Conservation (phyloP, 495 filamentous ascomycete genomes). For the Oidiodendron maius region DNA sequence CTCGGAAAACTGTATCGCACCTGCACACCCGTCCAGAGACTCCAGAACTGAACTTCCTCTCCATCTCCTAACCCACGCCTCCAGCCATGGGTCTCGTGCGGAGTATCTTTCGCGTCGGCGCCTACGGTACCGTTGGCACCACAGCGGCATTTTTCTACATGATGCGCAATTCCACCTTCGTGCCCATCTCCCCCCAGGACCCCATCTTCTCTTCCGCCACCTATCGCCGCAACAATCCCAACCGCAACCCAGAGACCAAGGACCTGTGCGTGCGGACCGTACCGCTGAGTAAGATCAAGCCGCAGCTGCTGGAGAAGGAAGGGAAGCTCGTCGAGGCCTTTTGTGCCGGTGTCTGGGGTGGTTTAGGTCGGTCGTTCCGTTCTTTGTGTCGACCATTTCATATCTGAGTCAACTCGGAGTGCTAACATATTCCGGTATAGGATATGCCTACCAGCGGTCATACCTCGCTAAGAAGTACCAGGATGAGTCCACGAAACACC, state of each 20-base stretch:
- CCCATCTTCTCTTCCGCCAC: constrained; percentile 52
- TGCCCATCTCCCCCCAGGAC: constrained; percentile 35
- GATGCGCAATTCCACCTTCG: constrained; percentile 22
- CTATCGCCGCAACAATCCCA: constrained; percentile 55
- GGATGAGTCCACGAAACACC: constrained; percentile 47
- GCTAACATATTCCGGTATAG: constrained; percentile 26
- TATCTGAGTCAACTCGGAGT: no score
- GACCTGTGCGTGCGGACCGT: constrained; percentile 59
- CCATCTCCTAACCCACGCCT: not conserved
- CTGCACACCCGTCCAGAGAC: no score
- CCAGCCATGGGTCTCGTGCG: constrained; percentile 1
- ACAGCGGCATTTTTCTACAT: not conserved
- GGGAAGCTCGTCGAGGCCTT: constrained; percentile 21
- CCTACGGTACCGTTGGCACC: not conserved
- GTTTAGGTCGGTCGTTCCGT: constrained; percentile 18
- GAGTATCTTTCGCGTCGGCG: not conserved
- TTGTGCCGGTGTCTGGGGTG: constrained; percentile 21
- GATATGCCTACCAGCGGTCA: constrained; percentile 56
- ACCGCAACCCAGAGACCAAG: constrained; percentile 51
- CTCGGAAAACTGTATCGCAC: no score
- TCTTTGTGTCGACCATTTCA: no score
- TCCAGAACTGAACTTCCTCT: not conserved
- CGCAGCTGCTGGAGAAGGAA: constrained; percentile 48
- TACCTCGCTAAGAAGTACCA: constrained; percentile 56
- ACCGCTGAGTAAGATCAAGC: constrained; percentile 55